phyloP scores from a whole-genome alignment of 306 rosid species.

The Sesbania bispinosa region DNA sequence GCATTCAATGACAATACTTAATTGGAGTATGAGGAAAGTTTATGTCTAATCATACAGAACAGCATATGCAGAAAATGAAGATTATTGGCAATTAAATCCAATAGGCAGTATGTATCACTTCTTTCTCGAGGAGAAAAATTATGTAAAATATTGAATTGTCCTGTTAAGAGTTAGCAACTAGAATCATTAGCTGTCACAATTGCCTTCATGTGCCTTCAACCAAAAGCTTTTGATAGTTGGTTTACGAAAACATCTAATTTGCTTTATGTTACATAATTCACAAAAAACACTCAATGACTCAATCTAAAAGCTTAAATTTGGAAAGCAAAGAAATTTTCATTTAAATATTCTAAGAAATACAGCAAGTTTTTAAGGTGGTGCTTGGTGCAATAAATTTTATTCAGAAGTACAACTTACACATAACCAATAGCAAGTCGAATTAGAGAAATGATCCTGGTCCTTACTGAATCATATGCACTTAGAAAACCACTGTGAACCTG shows the following conservation, averaged over 20 bases:
- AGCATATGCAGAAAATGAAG: background rate
- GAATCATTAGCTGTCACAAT: background rate
- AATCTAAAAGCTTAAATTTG: constrained; percentile 8
- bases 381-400: background rate
- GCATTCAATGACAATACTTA: background rate
- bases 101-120: background rate
- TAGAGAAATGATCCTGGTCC: constrained; percentile 77
- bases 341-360: background rate
- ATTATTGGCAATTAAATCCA: background rate
- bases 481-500: constrained; percentile 99
- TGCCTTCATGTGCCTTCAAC: background rate
- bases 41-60: background rate
- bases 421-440: constrained; percentile 70
- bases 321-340: background rate
- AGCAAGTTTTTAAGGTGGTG: constrained; percentile 9
- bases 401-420: constrained; percentile 49
- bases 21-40: background rate
- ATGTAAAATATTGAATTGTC: constrained; percentile 1
- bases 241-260: background rate
- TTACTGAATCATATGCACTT: constrained; percentile 90
- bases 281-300: background rate
- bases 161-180: background rate
- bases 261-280: background rate
- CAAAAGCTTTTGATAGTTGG: background rate
- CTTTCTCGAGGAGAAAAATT: background rate